Percentiles rank a stretch among this genome's conserved stretches.
phyloP scores from a whole-genome alignment of 768 basidiomycete species.

The Clitopilus hobsonii region DNA sequence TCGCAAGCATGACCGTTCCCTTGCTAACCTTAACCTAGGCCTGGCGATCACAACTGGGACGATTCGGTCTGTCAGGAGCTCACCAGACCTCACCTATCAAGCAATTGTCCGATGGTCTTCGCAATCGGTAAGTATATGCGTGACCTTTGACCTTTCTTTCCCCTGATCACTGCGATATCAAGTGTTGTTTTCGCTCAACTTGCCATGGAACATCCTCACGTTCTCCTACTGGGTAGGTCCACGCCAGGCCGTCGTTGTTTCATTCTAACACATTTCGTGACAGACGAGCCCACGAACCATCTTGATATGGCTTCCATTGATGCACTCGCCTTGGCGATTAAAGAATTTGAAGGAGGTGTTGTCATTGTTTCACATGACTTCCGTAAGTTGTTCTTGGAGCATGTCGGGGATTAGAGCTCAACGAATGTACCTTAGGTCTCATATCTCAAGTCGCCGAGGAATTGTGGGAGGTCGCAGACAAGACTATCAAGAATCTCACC shows the following conservation, averaged over 20 bases:
- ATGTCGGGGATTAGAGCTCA: background rate
- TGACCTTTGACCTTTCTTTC: background rate
- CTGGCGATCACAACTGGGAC: constrained; percentile 92
- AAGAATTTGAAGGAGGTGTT: constrained; percentile 95
- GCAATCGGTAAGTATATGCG: constrained; percentile 69
- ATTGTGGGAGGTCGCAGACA: constrained; percentile 97
- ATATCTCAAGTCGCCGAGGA: constrained; percentile 98
- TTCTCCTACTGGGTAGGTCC: constrained; percentile 75
- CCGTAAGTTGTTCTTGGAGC: constrained; percentile 51
- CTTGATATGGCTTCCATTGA: constrained; percentile 98
- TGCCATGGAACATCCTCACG: constrained; percentile 96
- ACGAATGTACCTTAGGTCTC: constrained; percentile 48
- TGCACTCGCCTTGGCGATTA: constrained; percentile 92
- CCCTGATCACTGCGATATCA: constrained; percentile 8
- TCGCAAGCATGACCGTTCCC: background rate
- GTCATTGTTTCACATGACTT: constrained; percentile 99
- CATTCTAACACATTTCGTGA: background rate
- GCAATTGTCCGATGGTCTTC: constrained; percentile 91
- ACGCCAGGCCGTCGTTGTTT: background rate
- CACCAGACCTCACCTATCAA: constrained; percentile 94
- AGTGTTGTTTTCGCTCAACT: constrained; percentile 96
- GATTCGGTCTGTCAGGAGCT: constrained; percentile 90
- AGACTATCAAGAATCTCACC: constrained; percentile 89
- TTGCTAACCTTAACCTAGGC: constrained; percentile 39
- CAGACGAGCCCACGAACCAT: constrained; percentile 95